Conservation (phyloP, 768 basidiomycete genomes). For the Pleurotus djamor region DNA sequence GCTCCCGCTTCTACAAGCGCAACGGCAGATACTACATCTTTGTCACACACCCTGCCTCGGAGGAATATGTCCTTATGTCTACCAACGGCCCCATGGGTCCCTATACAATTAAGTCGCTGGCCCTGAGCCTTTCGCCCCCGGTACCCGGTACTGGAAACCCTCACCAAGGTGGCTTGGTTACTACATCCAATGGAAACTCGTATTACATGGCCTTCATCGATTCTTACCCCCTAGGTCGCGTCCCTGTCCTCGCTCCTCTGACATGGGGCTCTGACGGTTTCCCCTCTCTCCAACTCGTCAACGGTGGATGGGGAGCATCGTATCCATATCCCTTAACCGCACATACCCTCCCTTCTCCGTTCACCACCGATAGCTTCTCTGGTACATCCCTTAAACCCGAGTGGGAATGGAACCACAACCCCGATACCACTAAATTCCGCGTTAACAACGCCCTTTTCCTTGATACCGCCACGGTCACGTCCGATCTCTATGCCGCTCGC, state of each 20-base stretch:
- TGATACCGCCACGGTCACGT: constrained; percentile 15
- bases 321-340: constrained; percentile 11
- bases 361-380: constrained; percentile 13
- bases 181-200: constrained; percentile 9
- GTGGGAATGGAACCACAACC: constrained; percentile 20
- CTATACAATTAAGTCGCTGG: constrained; percentile 8
- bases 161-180: constrained; percentile 14
- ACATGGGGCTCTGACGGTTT: constrained; percentile 17
- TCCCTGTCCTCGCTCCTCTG: constrained; percentile 14
- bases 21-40: constrained; percentile 16
- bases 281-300: constrained; percentile 12
- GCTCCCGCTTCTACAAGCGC: constrained; percentile 14
- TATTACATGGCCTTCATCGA: constrained; percentile 15
- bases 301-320: constrained; percentile 12
- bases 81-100: constrained; percentile 11
- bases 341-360: constrained; percentile 8
- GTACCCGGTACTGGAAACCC: constrained; percentile 7
- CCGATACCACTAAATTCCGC: constrained; percentile 13
- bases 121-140: constrained; percentile 2
- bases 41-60: constrained; percentile 10
- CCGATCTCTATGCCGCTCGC: constrained; percentile 14
- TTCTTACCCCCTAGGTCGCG: constrained; percentile 15
- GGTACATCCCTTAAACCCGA: constrained; percentile 10
- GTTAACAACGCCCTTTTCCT: constrained; percentile 14
- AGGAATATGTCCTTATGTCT: constrained; percentile 8